These are phyloP conservation scores for Corinectria fuckeliana DNA, from an alignment of 2,329 filamentous ascomycete species.

Conservation along the genomic window DNA sequence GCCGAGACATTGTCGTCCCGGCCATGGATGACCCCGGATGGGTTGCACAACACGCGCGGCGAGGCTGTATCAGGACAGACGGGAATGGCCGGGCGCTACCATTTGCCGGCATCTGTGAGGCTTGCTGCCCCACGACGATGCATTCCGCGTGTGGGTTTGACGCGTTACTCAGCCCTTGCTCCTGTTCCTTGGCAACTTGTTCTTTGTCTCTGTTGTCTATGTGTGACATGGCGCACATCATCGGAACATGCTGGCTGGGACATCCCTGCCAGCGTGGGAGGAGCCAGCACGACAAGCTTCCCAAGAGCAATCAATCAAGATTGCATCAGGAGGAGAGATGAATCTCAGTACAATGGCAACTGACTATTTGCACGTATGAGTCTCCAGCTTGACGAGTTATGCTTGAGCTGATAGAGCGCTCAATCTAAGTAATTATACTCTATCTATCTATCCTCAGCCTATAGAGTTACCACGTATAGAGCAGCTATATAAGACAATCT, in stretches of 20 bases:
- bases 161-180: conserved; percentile 1
- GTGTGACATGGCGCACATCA: conserved; percentile 7
- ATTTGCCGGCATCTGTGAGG: conserved; percentile 2
- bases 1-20: conserved; percentile 17
- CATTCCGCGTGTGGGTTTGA: not conserved
- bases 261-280: conserved; percentile 10
- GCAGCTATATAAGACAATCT: no score
- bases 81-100: conserved; percentile 14
- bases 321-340: conserved; percentile 9
- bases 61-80: conserved; percentile 15
- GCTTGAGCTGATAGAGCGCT: no score
- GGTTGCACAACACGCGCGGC: conserved; percentile 6
- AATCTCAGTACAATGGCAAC: not conserved
- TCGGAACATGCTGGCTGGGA: conserved; percentile 8
- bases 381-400: no score
- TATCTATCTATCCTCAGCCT: no score
- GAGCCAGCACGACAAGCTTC: not conserved
- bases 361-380: not conserved
- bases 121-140: conserved; percentile 4
- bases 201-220: not conserved
- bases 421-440: no score
- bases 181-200: no score
- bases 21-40: conserved; percentile 8
- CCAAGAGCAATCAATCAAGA: conserved; percentile 12
- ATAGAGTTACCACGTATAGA: no score